Evolutionary conservation across 148 eudicot species (phyloP).

Genomic region (Fagopyrum homotropicum): DNA sequence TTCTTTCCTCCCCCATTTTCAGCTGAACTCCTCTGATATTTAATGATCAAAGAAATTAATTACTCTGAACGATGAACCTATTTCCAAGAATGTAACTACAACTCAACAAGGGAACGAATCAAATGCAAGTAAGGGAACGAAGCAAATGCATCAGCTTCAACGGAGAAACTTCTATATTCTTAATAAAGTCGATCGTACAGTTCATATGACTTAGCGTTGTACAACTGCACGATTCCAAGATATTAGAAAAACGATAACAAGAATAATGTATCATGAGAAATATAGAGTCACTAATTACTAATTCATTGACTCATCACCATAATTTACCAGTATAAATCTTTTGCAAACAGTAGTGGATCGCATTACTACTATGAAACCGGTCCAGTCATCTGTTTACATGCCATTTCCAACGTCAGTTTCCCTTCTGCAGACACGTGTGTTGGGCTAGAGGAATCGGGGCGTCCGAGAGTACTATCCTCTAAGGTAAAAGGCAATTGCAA

Average conservation of each 20-base stretch:
- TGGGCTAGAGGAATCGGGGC: constrained; percentile 5
- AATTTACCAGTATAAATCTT: constrained; percentile 25
- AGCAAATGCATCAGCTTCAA: too few species aligned
- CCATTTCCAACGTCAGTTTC: constrained; percentile 24
- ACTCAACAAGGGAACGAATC: too few species aligned
- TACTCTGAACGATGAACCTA: too few species aligned
- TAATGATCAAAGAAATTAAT: too few species aligned
- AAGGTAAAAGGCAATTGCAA: not conserved
- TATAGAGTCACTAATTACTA: not conserved
- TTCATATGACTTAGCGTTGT: too few species aligned
- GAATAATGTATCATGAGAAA: not conserved
- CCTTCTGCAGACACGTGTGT: constrained; percentile 18
- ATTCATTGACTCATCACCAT: not conserved
- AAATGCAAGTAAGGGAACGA: too few species aligned
- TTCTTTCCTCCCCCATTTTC: too few species aligned
- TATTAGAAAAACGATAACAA: not conserved
- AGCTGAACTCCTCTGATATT: too few species aligned
- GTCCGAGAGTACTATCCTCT: not conserved
- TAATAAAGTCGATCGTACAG: too few species aligned
- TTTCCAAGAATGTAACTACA: too few species aligned
- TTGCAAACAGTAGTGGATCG: constrained; percentile 29
- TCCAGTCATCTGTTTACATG: constrained; percentile 14
- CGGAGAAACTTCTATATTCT: too few species aligned
- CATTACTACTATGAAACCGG: constrained; percentile 25
- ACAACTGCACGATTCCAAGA: too few species aligned